Percentiles rank a stretch among this genome's conserved stretches.
phyloP scores from a whole-genome alignment of 768 basidiomycete genomes.

The Lyophyllum shimeji region DNA sequence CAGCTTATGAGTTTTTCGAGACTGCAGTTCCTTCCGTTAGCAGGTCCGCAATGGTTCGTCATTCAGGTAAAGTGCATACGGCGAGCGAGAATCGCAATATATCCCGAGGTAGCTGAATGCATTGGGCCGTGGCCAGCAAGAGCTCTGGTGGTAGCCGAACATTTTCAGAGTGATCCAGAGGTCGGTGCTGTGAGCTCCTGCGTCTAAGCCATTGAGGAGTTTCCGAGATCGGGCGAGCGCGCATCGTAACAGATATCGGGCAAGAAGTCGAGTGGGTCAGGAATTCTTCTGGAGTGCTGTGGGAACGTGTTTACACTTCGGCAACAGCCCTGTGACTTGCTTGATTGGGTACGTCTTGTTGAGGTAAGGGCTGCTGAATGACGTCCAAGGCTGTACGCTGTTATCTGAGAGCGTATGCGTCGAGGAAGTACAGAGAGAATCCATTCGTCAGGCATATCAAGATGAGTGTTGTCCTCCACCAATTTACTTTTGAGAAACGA shows the following conservation, averaged over 20 bases:
- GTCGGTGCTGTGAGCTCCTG: neutral
- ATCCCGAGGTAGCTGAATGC: slow-evolving; percentile 10
- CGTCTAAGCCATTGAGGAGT: neutral
- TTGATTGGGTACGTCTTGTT: neutral
- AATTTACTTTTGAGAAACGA: no score
- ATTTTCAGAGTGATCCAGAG: neutral
- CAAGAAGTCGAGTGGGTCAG: neutral
- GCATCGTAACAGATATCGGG: neutral
- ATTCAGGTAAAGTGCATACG: slow-evolving; percentile 5
- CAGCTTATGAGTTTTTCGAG: slow-evolving; percentile 3
- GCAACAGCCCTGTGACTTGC: neutral
- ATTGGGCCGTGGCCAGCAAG: slow-evolving; percentile 12
- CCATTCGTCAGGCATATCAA: neutral
- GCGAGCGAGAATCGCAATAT: slow-evolving; percentile 14
- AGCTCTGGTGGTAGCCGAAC: slow-evolving; percentile 15
- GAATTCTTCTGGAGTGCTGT: neutral
- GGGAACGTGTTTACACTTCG: neutral
- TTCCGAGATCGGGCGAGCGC: neutral
- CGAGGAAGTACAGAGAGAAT: no score
- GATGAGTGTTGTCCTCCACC: neutral
- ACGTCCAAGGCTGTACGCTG: neutral
- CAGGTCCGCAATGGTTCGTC: neutral
- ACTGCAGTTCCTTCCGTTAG: slow-evolving; percentile 4
- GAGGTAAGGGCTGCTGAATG: neutral
- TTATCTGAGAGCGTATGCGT: no score